phyloP scores from a whole-genome alignment of 345 rosid genomes.

The Brassica carinata region DNA sequence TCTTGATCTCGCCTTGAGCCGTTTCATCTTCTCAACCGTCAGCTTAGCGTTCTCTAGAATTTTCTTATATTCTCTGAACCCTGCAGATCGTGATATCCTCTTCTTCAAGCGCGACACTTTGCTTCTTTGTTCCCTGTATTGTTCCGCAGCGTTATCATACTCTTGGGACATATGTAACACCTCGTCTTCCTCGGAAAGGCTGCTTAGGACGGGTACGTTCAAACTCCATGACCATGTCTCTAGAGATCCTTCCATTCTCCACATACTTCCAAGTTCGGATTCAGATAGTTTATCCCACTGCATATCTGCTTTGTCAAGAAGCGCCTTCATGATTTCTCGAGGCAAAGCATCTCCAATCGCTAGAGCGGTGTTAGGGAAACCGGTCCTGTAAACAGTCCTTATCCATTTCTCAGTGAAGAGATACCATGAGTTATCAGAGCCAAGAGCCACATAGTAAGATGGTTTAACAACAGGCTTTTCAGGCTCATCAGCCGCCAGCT shows the following conservation, averaged over 20 bases:
- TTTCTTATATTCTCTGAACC: conserved; percentile 82
- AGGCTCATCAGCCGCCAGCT: conserved; percentile 31
- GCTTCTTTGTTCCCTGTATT: conserved; percentile 68
- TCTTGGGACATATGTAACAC: conserved; percentile 58
- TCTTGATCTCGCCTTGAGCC: conserved; percentile 66
- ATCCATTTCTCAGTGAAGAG: conserved; percentile 88
- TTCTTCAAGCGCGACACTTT: conserved; percentile 86
- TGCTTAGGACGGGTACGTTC: conserved; percentile 87
- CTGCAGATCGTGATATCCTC: conserved; percentile 73
- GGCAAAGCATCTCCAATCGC: conserved; percentile 75
- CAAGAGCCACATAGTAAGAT: conserved; percentile 77
- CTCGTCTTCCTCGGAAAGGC: conserved; percentile 77
- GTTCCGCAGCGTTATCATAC: conserved; percentile 60
- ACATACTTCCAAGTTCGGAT: conserved; percentile 78
- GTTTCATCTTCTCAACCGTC: conserved; percentile 75
- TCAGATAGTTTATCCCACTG: conserved; percentile 80
- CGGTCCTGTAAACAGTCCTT: conserved; percentile 66
- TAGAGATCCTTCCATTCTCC: conserved; percentile 82
- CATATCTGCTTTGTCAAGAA: conserved; percentile 63
- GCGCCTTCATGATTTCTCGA: conserved; percentile 63
- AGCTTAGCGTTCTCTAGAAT: conserved; percentile 63
- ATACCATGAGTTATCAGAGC: conserved; percentile 97
- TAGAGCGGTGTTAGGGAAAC: conserved; percentile 78
- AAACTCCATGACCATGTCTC: conserved; percentile 99
- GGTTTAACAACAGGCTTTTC: conserved; percentile 52